A percentile compares a stretch with the other conserved stretches of the same genome.
These are phyloP conservation scores for Saprolegnia parasitica DNA, from an alignment of 352 stramenopile species.

Conservation along the genomic window DNA sequence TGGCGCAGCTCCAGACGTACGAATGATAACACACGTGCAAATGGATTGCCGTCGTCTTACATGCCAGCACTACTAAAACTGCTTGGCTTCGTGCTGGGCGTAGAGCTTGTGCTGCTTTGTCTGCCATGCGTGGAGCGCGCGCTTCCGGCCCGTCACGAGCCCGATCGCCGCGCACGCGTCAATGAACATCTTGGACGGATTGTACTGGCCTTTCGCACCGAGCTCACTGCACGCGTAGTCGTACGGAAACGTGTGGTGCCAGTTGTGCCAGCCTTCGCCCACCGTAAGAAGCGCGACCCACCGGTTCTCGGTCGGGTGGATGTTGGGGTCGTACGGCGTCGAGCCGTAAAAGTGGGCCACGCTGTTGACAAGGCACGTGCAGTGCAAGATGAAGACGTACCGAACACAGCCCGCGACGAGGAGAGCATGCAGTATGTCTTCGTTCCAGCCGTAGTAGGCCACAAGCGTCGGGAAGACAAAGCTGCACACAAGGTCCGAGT, in stretches of 20 bases:
- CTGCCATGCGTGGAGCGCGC: conserved; percentile 90
- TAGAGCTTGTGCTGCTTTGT: conserved; percentile 76
- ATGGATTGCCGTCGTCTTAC: background rate
- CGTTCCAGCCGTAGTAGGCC: conserved; percentile 77
- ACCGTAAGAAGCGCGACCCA: conserved; percentile 94
- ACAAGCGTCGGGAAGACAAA: conserved; percentile 94
- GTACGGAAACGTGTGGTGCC: conserved; percentile 99
- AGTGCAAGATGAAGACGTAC: conserved; percentile 94
- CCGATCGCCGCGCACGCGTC: conserved; percentile 88
- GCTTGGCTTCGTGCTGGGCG: conserved; percentile 47
- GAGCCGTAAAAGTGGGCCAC: conserved; percentile 98
- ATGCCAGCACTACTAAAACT: background rate
- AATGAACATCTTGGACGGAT: conserved; percentile 98
- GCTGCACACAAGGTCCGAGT: conserved; percentile 97
- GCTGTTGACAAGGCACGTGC: conserved; percentile 98
- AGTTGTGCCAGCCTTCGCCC: conserved; percentile 98
- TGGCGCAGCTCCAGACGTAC: conserved; percentile 42
- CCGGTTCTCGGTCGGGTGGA: conserved; percentile 95
- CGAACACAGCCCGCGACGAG: conserved; percentile 93
- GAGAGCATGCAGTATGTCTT: conserved; percentile 94
- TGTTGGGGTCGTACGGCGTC: conserved; percentile 94
- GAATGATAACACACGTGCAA: background rate
- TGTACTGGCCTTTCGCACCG: conserved; percentile 94
- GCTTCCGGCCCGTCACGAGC: conserved; percentile 93
- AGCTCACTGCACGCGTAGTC: conserved; percentile 99